Percentiles rank a stretch among this genome's conserved stretches.
Conservation (phyloP, 2,329 filamentous ascomycete species). For the Magnaporthiopsis incrustans region DNA sequence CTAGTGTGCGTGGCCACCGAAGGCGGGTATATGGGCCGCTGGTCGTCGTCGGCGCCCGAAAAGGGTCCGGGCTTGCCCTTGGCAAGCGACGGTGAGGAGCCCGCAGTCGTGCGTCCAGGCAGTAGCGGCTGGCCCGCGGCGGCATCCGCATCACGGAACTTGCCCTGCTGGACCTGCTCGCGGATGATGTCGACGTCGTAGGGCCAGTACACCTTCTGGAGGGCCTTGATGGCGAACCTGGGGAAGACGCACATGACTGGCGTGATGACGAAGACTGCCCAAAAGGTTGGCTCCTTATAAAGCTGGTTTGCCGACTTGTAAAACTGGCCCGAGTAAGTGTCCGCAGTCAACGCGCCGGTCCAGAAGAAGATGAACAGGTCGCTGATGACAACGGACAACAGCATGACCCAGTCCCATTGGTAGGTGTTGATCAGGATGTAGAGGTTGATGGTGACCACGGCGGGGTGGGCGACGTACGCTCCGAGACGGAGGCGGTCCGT, state of each 20-base stretch:
- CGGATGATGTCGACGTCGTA: slow-evolving; percentile 93
- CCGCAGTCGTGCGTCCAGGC: slow-evolving; percentile 34
- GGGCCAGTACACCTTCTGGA: slow-evolving; percentile 92
- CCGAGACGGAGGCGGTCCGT: slow-evolving; percentile 79
- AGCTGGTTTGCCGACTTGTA: slow-evolving; percentile 73
- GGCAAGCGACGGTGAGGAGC: slow-evolving; percentile 53
- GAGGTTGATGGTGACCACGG: slow-evolving; percentile 81
- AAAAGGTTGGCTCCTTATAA: slow-evolving; percentile 77
- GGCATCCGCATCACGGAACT: slow-evolving; percentile 46
- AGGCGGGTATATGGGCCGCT: slow-evolving; percentile 87
- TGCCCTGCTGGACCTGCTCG: slow-evolving; percentile 78
- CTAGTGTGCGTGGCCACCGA: slow-evolving; percentile 77
- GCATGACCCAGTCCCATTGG: slow-evolving; percentile 95
- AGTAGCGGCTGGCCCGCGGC: slow-evolving; percentile 28
- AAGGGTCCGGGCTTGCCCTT: slow-evolving; percentile 52
- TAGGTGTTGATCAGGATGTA: slow-evolving; percentile 97
- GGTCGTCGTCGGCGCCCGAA: slow-evolving; percentile 72
- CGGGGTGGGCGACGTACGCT: slow-evolving; percentile 75
- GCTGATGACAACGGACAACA: slow-evolving; percentile 74
- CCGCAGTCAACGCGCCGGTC: slow-evolving; percentile 74
- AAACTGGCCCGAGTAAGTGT: slow-evolving; percentile 45
- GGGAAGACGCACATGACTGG: slow-evolving; percentile 78
- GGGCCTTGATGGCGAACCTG: slow-evolving; percentile 74
- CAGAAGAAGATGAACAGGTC: slow-evolving; percentile 88
- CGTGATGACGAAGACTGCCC: slow-evolving; percentile 73